Base-by-base conservation (phyloP, 768 basidiomycete species). In the Daedaleopsis nitida region DNA sequence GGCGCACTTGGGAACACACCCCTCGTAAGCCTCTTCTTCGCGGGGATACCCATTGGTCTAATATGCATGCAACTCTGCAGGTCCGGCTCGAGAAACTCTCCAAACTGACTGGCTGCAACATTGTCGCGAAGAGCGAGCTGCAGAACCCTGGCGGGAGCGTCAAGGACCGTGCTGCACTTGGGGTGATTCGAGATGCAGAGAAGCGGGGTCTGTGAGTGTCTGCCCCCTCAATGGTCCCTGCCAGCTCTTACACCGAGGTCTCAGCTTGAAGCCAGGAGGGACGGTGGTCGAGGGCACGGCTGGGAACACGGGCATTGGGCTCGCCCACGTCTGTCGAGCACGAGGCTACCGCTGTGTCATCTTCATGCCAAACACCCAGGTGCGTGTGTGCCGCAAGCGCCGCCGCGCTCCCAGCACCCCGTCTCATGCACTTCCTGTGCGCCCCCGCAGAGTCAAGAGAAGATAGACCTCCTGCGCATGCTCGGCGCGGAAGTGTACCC, bases 71-170 rank as follows among this genome's bases (percentile, higher is more conserved):
- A 48, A 6, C 44, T 17, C 48, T 3, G 45, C 71, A 97, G 94
- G 95, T 98, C 61, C 85, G 87, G 65, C 81, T 98, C 55, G 87
- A 92, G 73, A 75, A 76, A 14, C 80, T 97, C 9, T 97, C 94
- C 11, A 86, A 94, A 66, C 85, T 84, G 71, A 92, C 87, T 1
- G 95, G 94, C 16, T 86, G 85, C 57, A 84, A 84, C 55, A 94
- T 98, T 62, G 87, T 88, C 51, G 96, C 92, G n/a, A 98, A 99
- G 73, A 94, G 97, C 19, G 97, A 99, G 76, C 96, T 97, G 71
- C 95, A 97, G 77, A 98, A 98, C 70, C 97, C 97, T 0, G 97
- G 97, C 6, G 96, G 96, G 43, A 95, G 92, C 64, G 93, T 99
- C 66, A 99, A 99, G 76, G 97, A 99, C 72, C 87, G 97, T 50